Evolutionary conservation across 2,329 filamentous ascomycete genomes (phyloP).

Genomic region (Neofusicoccum umdonicola): DNA sequence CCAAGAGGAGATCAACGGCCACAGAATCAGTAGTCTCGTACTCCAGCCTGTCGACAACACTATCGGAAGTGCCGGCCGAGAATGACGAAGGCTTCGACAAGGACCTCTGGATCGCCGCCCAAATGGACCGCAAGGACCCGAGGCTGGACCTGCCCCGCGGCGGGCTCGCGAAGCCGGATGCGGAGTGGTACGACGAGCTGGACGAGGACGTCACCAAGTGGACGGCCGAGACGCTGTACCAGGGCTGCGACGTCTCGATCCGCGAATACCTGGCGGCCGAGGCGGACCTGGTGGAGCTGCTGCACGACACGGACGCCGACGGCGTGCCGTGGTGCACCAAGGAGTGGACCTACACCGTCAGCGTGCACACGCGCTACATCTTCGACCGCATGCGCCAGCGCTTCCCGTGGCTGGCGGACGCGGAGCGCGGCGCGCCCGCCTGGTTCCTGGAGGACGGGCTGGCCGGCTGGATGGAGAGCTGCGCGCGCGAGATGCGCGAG

Average conservation of each 20-base stretch:
- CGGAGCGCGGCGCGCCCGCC: neutral
- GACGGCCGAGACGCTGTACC: neutral
- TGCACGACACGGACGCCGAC: constrained; percentile 4
- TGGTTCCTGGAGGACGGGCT: constrained; percentile 9
- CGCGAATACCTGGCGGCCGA: constrained; percentile 9
- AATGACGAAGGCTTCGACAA: constrained; percentile 9
- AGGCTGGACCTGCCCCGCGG: neutral
- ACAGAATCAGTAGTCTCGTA: neutral
- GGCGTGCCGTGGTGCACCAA: constrained; percentile 11
- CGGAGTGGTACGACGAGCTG: constrained; percentile 7
- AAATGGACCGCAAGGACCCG: neutral
- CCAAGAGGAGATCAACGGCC: neutral
- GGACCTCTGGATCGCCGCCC: constrained; percentile 6
- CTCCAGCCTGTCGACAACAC: constrained; percentile 6
- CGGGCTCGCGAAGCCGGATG: constrained; percentile 1
- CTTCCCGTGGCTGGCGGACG: neutral
- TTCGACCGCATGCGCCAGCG: neutral
- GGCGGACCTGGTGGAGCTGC: constrained; percentile 6
- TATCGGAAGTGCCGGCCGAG: constrained; percentile 1
- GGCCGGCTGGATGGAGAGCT: constrained; percentile 8
- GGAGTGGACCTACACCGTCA: constrained; percentile 6
- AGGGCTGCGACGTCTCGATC: constrained; percentile 5
- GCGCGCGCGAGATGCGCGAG: constrained; percentile 4
- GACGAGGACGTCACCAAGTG: neutral
- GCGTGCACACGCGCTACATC: constrained; percentile 3